Percentiles rank a stretch among this genome's conserved stretches.
phyloP scores from a whole-genome alignment of 2,329 filamentous ascomycete genomes.

The Tolypocladium nubicola region DNA sequence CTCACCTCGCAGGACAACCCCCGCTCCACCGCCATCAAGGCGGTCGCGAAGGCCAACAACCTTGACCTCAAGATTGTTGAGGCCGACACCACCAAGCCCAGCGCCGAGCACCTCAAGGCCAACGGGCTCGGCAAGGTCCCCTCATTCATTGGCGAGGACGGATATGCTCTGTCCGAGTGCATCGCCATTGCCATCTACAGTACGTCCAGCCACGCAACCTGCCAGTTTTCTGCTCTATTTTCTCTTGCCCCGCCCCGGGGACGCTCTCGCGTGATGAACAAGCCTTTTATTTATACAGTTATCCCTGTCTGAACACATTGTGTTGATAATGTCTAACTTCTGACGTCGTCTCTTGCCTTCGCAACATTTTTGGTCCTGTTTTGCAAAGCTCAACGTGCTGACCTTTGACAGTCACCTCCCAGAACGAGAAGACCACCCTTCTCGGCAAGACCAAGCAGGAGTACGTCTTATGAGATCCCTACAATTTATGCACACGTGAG shows the following conservation, averaged over 20 bases:
- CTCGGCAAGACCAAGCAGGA: slow-evolving; percentile 99
- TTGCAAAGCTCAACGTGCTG: slow-evolving; percentile 13
- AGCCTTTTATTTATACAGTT: slow-evolving; percentile 71
- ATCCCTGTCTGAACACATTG: slow-evolving; percentile 92
- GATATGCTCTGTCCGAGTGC: slow-evolving; percentile 77
- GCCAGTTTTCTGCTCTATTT: background rate
- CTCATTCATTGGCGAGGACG: slow-evolving; percentile 85
- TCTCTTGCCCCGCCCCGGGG: background rate
- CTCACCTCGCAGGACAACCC: slow-evolving; percentile 59
- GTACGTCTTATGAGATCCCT: slow-evolving; percentile 36
- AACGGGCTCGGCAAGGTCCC: slow-evolving; percentile 88
- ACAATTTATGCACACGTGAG: background rate
- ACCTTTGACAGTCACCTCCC: slow-evolving; percentile 70
- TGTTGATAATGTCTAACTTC: slow-evolving; percentile 92
- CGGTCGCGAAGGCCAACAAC: slow-evolving; percentile 94
- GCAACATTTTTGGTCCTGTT: background rate
- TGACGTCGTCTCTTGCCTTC: slow-evolving; percentile 32
- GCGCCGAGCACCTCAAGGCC: slow-evolving; percentile 70
- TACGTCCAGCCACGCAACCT: slow-evolving; percentile 38
- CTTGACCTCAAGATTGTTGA: slow-evolving; percentile 81
- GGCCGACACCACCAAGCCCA: slow-evolving; percentile 54
- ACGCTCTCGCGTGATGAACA: slow-evolving; percentile 51
- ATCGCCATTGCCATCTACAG: slow-evolving; percentile 97
- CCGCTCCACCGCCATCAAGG: slow-evolving; percentile 79
- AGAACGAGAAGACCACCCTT: slow-evolving; percentile 99